Base-by-base conservation (phyloP, 257 asterid genomes). In the Dorcoceras hygrometricum region DNA sequence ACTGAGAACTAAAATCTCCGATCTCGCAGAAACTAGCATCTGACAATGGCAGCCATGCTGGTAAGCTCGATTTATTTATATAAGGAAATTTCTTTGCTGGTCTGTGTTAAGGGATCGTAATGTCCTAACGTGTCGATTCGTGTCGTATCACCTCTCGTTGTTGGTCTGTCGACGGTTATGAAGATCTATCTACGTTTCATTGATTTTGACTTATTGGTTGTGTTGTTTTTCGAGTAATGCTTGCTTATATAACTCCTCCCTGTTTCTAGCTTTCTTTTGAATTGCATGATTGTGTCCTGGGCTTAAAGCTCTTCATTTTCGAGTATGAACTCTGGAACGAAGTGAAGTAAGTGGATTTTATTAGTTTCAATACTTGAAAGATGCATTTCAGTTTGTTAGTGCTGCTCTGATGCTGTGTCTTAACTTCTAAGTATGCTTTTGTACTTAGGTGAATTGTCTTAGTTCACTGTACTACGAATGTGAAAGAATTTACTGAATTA, bases 1-100 rank as follows among this genome's bases (percentile, higher is more conserved):
- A 50, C 19, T 14, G 19, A 14, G 51, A 14, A 43, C 51, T 43
- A 31, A 56, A 43, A 26, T 66, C 56, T 56, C 63, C 63, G 4
- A 27, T 25, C 16, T 8, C 62, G 59, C 63, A 48, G 50, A 25
- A 65, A 34, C 70, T 76, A 62, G 60, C 65, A 28, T 64, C 73
- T 32, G 59, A 69, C 72, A 69, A 80, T 77, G 82, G 57, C 80
- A 10, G 11, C 74, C 69, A 80, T 80, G 84, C 5, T 80, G 84
- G 84, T 80, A 57, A 76, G 81, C 63, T 76, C 10, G 73, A 76
- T 73, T 18, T 59, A 56, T 24, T 46, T 54, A 7, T 54, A 23
- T 68, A 16, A 32, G 27, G 22, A 54, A 23, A 11, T 0, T 14
- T 39, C 22, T 46, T 11, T 23, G 19, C 55, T 16, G 46, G 2